phyloP scores from a whole-genome alignment of 2,329 filamentous ascomycete species.

The Periglandula ipomoeae region DNA sequence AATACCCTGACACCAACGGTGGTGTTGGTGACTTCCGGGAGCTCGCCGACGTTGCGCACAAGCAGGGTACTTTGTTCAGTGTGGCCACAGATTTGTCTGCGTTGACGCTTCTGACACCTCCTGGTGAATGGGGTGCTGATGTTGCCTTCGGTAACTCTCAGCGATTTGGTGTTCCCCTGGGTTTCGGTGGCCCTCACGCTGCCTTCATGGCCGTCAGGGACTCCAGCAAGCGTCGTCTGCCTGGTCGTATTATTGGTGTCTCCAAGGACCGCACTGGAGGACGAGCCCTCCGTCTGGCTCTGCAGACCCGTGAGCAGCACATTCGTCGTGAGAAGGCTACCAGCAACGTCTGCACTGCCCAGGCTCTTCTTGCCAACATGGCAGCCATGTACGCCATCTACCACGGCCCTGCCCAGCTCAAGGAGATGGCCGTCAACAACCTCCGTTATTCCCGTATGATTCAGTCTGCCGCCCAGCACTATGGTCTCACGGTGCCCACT shows the following conservation, averaged over 20 bases:
- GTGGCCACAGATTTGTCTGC: conserved; percentile 86
- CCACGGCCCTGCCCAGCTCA: conserved; percentile 77
- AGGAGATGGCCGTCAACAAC: conserved; percentile 70
- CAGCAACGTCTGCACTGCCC: conserved; percentile 94
- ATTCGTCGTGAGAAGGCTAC: conserved; percentile 95
- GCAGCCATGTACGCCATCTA: conserved; percentile 90
- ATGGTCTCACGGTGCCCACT: conserved; percentile 55
- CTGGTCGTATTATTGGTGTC: conserved; percentile 79
- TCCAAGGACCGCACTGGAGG: conserved; percentile 84
- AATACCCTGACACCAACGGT: conserved; percentile 87
- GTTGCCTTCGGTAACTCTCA: conserved; percentile 92
- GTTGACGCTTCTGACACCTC: conserved; percentile 77
- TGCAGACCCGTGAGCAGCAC: conserved; percentile 93
- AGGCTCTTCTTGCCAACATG: conserved; percentile 92
- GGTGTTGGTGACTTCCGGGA: conserved; percentile 65
- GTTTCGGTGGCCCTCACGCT: conserved; percentile 89
- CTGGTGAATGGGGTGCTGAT: conserved; percentile 90
- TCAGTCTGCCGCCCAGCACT: conserved; percentile 51
- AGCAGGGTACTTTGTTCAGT: conserved; percentile 68
- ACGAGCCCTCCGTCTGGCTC: conserved; percentile 69
- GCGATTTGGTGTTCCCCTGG: conserved; percentile 83
- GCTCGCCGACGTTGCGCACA: conserved; percentile 70
- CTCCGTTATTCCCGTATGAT: conserved; percentile 63
- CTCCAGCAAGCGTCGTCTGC: conserved; percentile 89
- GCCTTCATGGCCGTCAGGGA: conserved; percentile 92